Evolutionary conservation across 106 monocot genomes (phyloP).

Genomic region (Acorus gramineus): DNA sequence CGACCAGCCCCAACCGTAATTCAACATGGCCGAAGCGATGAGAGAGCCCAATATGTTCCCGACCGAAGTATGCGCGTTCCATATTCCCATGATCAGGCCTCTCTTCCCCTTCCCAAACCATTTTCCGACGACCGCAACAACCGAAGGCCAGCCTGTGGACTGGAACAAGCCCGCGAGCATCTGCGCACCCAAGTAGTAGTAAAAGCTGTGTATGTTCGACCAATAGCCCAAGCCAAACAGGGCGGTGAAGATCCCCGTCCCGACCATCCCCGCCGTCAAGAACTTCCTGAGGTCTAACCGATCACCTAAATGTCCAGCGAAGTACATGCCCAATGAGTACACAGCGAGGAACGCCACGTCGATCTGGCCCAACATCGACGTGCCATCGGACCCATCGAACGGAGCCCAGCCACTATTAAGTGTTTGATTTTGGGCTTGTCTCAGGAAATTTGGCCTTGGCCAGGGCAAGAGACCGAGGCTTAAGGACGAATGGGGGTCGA

Average conservation of each 20-base stretch:
- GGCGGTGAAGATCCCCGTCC: conserved; percentile 71
- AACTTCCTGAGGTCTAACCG: conserved; percentile 66
- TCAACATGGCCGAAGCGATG: conserved; percentile 64
- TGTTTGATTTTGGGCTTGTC: not conserved
- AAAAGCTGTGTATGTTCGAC: conserved; percentile 75
- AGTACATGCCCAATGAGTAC: conserved; percentile 91
- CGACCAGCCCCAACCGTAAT: conserved; percentile 93
- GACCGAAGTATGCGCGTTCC: conserved; percentile 91
- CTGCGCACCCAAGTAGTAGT: conserved; percentile 64
- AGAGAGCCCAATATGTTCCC: conserved; percentile 81
- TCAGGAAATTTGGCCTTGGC: conserved; percentile 18
- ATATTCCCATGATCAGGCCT: conserved; percentile 92
- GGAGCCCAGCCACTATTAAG: conserved; percentile 67
- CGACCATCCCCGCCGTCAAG: conserved; percentile 70
- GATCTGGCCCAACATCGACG: conserved; percentile 69
- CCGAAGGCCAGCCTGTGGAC: conserved; percentile 89
- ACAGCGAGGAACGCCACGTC: conserved; percentile 78
- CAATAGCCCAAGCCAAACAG: conserved; percentile 83
- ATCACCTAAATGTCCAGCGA: conserved; percentile 82
- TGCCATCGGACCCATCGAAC: conserved; percentile 50
- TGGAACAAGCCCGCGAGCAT: conserved; percentile 79
- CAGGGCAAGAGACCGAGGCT: conserved; percentile 18
- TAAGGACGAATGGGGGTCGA: conserved; percentile 41
- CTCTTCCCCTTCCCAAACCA: conserved; percentile 96
- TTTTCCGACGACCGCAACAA: conserved; percentile 79